Evolutionary conservation across 2,329 filamentous ascomycete species (phyloP).

Genomic region (Curvularia sp.): DNA sequence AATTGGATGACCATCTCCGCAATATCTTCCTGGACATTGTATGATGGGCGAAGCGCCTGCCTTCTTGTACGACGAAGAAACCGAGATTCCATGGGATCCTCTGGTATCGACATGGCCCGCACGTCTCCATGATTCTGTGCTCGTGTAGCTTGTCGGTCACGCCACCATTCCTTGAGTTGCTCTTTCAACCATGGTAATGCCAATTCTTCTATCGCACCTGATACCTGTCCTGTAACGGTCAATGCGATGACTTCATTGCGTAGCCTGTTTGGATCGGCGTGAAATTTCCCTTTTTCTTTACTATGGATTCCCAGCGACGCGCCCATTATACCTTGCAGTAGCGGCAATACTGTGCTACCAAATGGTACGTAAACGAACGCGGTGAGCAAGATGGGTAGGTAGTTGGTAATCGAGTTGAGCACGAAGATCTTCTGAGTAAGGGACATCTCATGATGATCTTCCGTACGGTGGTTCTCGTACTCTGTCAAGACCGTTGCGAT

Average conservation of each 20-base stretch:
- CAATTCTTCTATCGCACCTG: slow-evolving; percentile 39
- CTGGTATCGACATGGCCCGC: slow-evolving; percentile 16
- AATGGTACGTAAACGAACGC: slow-evolving; percentile 46
- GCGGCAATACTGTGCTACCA: slow-evolving; percentile 33
- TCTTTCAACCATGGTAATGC: slow-evolving; percentile 42
- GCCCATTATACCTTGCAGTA: slow-evolving; percentile 32
- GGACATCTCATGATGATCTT: slow-evolving; percentile 43
- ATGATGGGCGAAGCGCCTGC: slow-evolving; percentile 37
- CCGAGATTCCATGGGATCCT: slow-evolving; percentile 39
- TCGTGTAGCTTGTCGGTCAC: slow-evolving; percentile 31
- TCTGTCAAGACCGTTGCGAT: slow-evolving; percentile 41
- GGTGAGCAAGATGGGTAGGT: slow-evolving; percentile 45
- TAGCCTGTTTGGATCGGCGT: slow-evolving; percentile 37
- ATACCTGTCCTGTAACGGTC: slow-evolving; percentile 44
- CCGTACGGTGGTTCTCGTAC: slow-evolving; percentile 46
- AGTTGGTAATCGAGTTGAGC: slow-evolving; percentile 46
- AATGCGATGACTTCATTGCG: slow-evolving; percentile 46
- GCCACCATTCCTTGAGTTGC: slow-evolving; percentile 39
- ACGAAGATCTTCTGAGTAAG: slow-evolving; percentile 47
- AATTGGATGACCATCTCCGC: slow-evolving; percentile 48
- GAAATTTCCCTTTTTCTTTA: slow-evolving; percentile 26
- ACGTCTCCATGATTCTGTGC: not conserved
- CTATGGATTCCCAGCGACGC: slow-evolving; percentile 19
- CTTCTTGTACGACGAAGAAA: slow-evolving; percentile 41
- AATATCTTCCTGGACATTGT: slow-evolving; percentile 48